A percentile compares a stretch with the other conserved stretches of the same genome.
These are phyloP conservation scores for Chalciporus sphaerocephalus DNA, from an alignment of 768 basidiomycete genomes.

Conservation along the genomic window DNA sequence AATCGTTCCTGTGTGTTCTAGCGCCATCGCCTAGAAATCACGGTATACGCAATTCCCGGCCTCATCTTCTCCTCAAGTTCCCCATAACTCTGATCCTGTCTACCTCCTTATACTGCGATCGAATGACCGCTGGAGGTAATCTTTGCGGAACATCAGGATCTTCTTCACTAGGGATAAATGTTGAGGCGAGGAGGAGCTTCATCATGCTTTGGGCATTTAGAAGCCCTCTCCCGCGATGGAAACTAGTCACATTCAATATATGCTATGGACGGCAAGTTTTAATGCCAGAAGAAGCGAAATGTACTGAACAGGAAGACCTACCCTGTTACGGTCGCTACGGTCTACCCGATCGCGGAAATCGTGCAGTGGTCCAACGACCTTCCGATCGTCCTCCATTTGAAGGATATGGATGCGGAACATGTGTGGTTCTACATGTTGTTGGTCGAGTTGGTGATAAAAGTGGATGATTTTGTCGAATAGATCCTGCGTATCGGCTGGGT, in stretches of 20 bases:
- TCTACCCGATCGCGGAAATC: slow-evolving; percentile 20
- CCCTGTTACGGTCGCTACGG: slow-evolving; percentile 15
- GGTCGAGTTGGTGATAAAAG: slow-evolving; percentile 12
- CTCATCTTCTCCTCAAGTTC: not conserved
- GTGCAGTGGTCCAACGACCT: slow-evolving; percentile 18
- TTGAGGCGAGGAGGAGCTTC: slow-evolving; percentile 21
- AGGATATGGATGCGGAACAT: slow-evolving; percentile 24
- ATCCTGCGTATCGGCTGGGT: slow-evolving; percentile 11
- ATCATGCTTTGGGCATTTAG: slow-evolving; percentile 17
- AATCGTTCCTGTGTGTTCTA: too few species aligned
- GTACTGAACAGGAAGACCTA: not conserved
- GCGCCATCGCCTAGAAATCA: too few species aligned
- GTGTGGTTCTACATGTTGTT: slow-evolving; percentile 3
- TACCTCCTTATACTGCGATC: slow-evolving; percentile 8
- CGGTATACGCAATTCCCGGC: too few species aligned
- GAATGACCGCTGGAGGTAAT: slow-evolving; percentile 8
- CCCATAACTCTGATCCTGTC: slow-evolving; percentile 14
- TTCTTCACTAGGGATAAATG: slow-evolving; percentile 13
- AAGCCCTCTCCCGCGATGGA: slow-evolving; percentile 21
- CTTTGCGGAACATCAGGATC: slow-evolving; percentile 19
- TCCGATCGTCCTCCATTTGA: slow-evolving; percentile 24
- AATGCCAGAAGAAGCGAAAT: not conserved
- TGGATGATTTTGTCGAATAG: slow-evolving; percentile 7
- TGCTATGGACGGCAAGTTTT: slow-evolving; percentile 6
- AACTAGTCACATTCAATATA: slow-evolving; percentile 21